Percentiles rank a stretch among this genome's conserved stretches.
Evolutionary conservation across 2,329 filamentous ascomycete species (phyloP).

Genomic region (Nigrospora osmanthi): DNA sequence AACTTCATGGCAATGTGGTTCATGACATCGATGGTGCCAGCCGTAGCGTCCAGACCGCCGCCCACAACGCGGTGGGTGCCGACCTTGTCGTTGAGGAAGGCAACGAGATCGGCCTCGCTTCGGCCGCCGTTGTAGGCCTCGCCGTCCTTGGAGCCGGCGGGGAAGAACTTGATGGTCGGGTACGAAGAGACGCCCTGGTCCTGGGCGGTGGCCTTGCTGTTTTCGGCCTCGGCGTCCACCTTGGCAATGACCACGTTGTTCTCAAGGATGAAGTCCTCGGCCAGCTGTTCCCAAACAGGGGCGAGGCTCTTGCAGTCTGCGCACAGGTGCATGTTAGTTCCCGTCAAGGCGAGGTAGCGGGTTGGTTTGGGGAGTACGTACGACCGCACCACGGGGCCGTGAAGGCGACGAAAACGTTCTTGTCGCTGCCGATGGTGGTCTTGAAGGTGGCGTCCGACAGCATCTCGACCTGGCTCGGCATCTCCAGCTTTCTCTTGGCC

Average conservation of each 20-base stretch:
- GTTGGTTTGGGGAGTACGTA: conserved; percentile 44
- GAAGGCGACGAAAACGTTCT: conserved; percentile 90
- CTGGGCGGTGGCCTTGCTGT: conserved; percentile 67
- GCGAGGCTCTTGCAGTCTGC: conserved; percentile 95
- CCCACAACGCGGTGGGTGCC: conserved; percentile 79
- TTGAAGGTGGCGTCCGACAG: conserved; percentile 76
- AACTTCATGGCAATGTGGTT: conserved; percentile 72
- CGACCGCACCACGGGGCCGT: conserved; percentile 98
- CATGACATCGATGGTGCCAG: conserved; percentile 74
- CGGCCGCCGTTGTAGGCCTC: conserved; percentile 70
- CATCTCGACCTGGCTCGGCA: conserved; percentile 69
- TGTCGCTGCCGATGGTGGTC: conserved; percentile 70
- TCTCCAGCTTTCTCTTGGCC: conserved; percentile 66
- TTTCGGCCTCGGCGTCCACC: conserved; percentile 85
- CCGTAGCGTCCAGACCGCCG: conserved; percentile 68
- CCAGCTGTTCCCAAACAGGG: conserved; percentile 82
- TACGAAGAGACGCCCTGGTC: conserved; percentile 77
- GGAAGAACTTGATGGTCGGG: conserved; percentile 98
- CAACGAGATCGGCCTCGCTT: conserved; percentile 65
- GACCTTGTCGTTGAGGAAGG: conserved; percentile 81
- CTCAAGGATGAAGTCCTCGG: conserved; percentile 73
- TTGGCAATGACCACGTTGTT: conserved; percentile 80
- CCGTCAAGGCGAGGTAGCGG: background rate
- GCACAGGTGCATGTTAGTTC: conserved; percentile 8
- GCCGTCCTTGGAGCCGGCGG: conserved; percentile 68